A percentile compares a stretch with the other conserved stretches of the same genome.
Evolutionary conservation across 768 basidiomycete species (phyloP).

Genomic region (Trametopsis cervina): DNA sequence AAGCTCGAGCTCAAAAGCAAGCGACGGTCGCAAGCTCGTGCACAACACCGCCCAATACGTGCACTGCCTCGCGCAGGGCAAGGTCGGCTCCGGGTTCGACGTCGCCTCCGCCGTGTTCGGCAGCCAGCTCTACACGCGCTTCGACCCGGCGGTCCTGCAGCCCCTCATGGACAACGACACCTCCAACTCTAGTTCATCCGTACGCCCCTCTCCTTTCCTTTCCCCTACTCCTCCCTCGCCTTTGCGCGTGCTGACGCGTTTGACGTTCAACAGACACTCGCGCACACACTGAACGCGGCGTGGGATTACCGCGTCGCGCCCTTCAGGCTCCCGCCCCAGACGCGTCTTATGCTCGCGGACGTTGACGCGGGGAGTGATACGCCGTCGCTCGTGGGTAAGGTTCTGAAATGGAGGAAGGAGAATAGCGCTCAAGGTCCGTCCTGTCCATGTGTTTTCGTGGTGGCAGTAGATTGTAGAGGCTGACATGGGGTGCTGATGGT

Average conservation of each 20-base stretch:
- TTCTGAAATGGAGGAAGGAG: constrained; percentile 81
- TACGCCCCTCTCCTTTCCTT: no score
- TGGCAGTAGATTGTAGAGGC: not conserved
- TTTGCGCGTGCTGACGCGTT: no score
- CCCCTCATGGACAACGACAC: constrained; percentile 63
- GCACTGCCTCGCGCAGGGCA: constrained; percentile 96
- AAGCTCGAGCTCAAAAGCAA: constrained; percentile 10
- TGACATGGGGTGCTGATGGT: not conserved
- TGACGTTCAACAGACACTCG: constrained; percentile 34
- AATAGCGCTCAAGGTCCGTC: constrained; percentile 46
- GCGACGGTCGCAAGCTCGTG: constrained; percentile 52
- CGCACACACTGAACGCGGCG: constrained; percentile 50
- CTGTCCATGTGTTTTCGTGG: constrained; percentile 1
- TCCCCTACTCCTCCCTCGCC: not conserved
- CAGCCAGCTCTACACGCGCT: constrained; percentile 88
- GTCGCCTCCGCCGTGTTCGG: constrained; percentile 92
- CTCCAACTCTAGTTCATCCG: no score
- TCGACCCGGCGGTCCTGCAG: constrained; percentile 65
- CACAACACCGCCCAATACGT: constrained; percentile 94
- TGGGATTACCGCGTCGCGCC: constrained; percentile 72
- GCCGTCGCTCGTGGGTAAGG: constrained; percentile 87
- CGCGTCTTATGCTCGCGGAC: constrained; percentile 86
- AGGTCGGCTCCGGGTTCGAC: constrained; percentile 97
- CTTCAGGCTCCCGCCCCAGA: constrained; percentile 78
- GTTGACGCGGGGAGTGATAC: constrained; percentile 96